A percentile compares a stretch with the other conserved stretches of the same genome.
These are phyloP conservation scores for Pharnaceum exiguum DNA, from an alignment of 148 eudicot species.

Conservation along the genomic window DNA sequence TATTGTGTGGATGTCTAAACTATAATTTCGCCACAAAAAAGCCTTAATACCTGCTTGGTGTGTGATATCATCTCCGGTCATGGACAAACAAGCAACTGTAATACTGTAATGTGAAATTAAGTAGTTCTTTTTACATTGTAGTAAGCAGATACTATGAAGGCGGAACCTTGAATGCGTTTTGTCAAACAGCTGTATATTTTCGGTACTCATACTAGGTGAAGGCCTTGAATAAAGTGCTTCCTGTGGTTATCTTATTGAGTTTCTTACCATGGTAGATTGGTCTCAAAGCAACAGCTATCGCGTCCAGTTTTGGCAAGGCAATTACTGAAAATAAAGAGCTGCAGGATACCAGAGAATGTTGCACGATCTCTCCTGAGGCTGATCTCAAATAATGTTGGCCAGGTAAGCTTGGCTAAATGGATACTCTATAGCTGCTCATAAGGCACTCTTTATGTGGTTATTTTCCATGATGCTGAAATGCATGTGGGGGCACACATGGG, in stretches of 20 bases:
- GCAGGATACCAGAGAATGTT: conserved; percentile 70
- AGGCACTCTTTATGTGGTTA: no score
- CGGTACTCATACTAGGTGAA: no score
- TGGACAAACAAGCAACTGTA: background rate
- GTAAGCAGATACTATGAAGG: no score
- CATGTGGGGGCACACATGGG: background rate
- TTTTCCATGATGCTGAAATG: background rate
- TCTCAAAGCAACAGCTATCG: conserved; percentile 78
- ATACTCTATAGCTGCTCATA: no score
- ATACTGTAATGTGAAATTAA: background rate
- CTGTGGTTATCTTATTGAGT: conserved; percentile 4
- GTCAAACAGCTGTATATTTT: no score
- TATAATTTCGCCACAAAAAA: background rate
- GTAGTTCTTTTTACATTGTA: no score
- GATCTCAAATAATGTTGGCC: conserved; percentile 88
- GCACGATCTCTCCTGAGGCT: conserved; percentile 78
- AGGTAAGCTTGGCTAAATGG: conserved; percentile 37
- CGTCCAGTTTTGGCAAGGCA: conserved; percentile 91
- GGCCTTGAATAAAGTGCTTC: background rate
- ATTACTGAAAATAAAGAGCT: conserved; percentile 65
- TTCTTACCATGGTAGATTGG: conserved; percentile 55
- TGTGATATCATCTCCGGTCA: background rate
- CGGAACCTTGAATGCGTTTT: no score
- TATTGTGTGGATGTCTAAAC: background rate
- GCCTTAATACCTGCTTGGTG: no score